phyloP scores from a whole-genome alignment of 2,329 filamentous ascomycete species.

The Sporothrix sp. region DNA sequence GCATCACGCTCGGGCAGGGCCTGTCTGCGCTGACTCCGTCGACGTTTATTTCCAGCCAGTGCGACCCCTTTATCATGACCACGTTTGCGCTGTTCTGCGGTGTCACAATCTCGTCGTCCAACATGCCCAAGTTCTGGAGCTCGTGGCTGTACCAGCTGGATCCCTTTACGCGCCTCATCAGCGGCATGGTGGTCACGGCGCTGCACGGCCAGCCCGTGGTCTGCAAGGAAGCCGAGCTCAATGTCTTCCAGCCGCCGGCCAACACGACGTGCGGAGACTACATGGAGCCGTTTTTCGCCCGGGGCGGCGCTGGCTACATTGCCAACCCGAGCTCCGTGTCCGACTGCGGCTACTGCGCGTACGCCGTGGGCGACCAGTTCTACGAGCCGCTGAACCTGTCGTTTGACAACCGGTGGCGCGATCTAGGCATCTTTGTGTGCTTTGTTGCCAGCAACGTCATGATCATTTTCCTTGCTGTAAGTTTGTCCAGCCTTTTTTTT shows the following conservation, averaged over 20 bases:
- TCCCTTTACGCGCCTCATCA: constrained; percentile 72
- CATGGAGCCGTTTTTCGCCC: constrained; percentile 59
- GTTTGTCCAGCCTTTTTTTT: constrained; percentile 20
- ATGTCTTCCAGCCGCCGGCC: constrained; percentile 55
- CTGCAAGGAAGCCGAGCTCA: constrained; percentile 54
- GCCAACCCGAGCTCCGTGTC: constrained; percentile 51
- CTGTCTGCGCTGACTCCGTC: constrained; percentile 69
- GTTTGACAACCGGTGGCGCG: constrained; percentile 65
- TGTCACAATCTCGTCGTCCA: constrained; percentile 67
- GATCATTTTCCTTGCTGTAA: constrained; percentile 44
- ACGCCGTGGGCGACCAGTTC: constrained; percentile 70
- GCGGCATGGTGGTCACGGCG: constrained; percentile 70
- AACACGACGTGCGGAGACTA: constrained; percentile 65
- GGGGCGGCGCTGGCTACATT: constrained; percentile 63
- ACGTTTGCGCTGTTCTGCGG: constrained; percentile 80
- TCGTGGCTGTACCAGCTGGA: constrained; percentile 75
- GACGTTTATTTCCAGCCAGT: constrained; percentile 67
- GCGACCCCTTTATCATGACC: constrained; percentile 76
- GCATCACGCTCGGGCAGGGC: constrained; percentile 67
- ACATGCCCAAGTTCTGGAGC: constrained; percentile 72
- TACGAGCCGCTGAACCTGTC: constrained; percentile 56
- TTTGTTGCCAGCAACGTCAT: constrained; percentile 73
- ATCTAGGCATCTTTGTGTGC: constrained; percentile 66
- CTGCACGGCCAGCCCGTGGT: constrained; percentile 55
- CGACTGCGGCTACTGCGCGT: constrained; percentile 73